These are phyloP conservation scores for Phylloporus sp. DNA, from an alignment of 1,284 basidiomycete genomes.

Conservation along the genomic window DNA sequence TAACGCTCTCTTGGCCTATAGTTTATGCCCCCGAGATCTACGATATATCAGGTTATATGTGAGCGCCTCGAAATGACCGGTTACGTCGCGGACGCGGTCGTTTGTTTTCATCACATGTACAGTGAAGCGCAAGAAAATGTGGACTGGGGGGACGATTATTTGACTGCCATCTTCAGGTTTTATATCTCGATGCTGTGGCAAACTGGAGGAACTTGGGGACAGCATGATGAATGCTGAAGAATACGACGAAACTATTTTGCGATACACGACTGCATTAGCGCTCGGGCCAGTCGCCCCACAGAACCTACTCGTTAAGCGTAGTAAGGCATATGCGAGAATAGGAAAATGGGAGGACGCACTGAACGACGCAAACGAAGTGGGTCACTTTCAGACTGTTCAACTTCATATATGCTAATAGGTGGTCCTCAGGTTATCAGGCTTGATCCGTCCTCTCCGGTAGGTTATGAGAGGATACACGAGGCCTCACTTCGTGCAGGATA, in stretches of 20 bases:
- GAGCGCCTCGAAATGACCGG: background rate
- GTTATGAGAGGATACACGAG: background rate
- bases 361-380: background rate
- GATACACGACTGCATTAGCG: conserved; percentile 4
- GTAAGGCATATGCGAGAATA: background rate
- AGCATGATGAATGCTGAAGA: background rate
- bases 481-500: background rate
- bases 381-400: background rate
- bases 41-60: background rate
- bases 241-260: background rate
- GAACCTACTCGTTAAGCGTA: background rate
- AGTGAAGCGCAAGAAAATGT: background rate
- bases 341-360: background rate
- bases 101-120: background rate
- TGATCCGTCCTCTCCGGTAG: background rate
- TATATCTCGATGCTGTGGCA: background rate
- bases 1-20: background rate
- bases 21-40: background rate
- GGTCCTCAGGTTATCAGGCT: background rate
- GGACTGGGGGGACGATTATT: background rate
- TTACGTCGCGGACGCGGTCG: background rate
- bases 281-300: background rate
- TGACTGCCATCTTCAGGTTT: background rate
- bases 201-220: background rate
- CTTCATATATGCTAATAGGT: background rate